Conservation (phyloP, 2,329 filamentous ascomycete species). For the Penicillium hesseltinei region DNA sequence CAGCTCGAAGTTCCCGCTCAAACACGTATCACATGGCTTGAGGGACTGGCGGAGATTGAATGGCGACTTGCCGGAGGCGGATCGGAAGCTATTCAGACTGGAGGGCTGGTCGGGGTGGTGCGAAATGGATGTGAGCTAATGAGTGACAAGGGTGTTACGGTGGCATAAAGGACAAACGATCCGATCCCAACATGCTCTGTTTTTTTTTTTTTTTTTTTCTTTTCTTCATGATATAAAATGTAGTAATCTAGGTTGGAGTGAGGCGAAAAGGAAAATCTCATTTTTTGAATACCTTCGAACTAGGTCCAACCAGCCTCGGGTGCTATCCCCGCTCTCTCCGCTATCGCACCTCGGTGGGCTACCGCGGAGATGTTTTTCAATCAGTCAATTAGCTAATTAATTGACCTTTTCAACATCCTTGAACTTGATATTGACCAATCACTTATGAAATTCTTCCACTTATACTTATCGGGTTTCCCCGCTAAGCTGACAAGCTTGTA, state of each 20-base stretch:
- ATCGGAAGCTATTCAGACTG: constrained; percentile 85
- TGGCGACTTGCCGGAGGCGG: constrained; percentile 85
- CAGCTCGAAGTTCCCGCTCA: constrained; percentile 81
- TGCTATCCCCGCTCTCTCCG: neutral
- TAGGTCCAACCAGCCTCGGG: too few relatives aligned
- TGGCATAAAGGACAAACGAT: constrained; percentile 12
- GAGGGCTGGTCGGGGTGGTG: constrained; percentile 85
- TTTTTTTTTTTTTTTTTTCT: too few relatives aligned
- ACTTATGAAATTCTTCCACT: neutral
- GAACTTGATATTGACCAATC: neutral
- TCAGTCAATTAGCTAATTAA: constrained; percentile 20
- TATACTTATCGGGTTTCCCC: neutral
- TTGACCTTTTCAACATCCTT: neutral
- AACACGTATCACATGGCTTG: constrained; percentile 87
- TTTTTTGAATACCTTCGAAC: too few relatives aligned
- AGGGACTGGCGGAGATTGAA: constrained; percentile 88
- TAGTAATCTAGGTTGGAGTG: constrained; percentile 1
- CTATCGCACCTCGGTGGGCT: neutral
- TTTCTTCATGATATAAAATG: neutral
- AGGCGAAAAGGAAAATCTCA: neutral
- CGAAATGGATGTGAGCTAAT: constrained; percentile 80
- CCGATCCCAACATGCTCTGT: neutral
- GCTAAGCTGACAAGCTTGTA: neutral
- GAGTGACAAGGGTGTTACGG: constrained; percentile 38
- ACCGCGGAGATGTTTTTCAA: constrained; percentile 5